Evolutionary conservation across 1,284 basidiomycete species (phyloP).

Genomic region (Sanghuangporus sanghuang): DNA sequence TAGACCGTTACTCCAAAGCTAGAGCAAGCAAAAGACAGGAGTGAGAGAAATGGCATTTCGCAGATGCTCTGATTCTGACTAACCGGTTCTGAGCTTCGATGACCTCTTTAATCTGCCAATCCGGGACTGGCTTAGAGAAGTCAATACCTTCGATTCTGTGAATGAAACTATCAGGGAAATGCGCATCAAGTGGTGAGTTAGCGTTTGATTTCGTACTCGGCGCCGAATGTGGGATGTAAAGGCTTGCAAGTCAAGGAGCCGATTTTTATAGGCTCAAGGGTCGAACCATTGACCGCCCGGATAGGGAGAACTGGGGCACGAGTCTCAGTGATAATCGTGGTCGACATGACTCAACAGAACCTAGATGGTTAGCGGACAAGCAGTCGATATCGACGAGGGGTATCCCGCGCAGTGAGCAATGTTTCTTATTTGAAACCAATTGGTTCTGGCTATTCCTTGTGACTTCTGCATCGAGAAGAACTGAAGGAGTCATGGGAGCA

Average conservation of each 20-base stretch:
- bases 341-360: background rate
- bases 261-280: conserved; percentile 13
- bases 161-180: background rate
- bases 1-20: conserved; percentile 26
- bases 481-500: background rate
- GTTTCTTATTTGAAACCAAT: background rate
- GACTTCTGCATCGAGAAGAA: background rate
- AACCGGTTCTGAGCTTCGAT: conserved; percentile 17
- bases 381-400: background rate
- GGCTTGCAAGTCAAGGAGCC: conserved; percentile 21
- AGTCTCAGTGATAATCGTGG: background rate
- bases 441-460: background rate
- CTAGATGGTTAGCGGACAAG: background rate
- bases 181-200: background rate
- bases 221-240: conserved; percentile 21
- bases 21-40: background rate
- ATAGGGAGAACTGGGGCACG: background rate
- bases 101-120: conserved; percentile 14
- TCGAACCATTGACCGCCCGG: background rate
- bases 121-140: conserved; percentile 19
- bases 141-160: conserved; percentile 21
- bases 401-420: background rate
- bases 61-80: background rate
- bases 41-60: background rate
- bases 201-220: conserved; percentile 17